phyloP scores from a whole-genome alignment of 2,329 filamentous ascomycete genomes.

The Aureobasidium sp. region DNA sequence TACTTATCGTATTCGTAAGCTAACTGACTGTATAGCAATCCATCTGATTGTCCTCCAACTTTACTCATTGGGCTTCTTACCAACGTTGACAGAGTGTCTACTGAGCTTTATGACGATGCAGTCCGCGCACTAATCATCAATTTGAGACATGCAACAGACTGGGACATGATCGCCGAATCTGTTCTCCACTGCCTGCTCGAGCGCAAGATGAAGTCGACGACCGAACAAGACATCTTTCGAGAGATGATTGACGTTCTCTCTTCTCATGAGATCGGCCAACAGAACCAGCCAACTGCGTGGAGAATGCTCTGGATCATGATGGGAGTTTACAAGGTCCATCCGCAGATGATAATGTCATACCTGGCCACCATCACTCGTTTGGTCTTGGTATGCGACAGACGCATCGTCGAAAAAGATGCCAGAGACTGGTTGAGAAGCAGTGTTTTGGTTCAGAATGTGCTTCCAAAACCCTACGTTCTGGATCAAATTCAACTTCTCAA shows the following conservation, averaged over 20 bases:
- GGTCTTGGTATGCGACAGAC: neutral
- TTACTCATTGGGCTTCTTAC: neutral
- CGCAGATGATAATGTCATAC: neutral
- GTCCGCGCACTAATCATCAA: neutral
- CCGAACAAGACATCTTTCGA: neutral
- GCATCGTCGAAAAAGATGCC: neutral
- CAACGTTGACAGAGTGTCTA: neutral
- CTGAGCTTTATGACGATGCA: neutral
- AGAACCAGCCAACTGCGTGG: neutral
- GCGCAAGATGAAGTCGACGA: neutral
- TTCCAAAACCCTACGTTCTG: neutral
- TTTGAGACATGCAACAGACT: neutral
- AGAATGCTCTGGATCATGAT: neutral
- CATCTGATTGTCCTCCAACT: neutral
- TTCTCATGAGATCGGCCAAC: neutral
- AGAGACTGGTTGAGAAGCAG: conserved; percentile 6
- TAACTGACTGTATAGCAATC: neutral
- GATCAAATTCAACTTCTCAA: neutral
- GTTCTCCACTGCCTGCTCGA: neutral
- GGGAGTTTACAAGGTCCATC: neutral
- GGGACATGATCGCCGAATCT: neutral
- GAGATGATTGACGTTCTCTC: neutral
- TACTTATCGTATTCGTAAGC: neutral
- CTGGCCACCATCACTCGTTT: neutral
- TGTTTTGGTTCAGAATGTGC: conserved; percentile 8